These are phyloP conservation scores for Plasmodium fragile DNA, from an alignment of 169 alveolate genomes.

Conservation along the genomic window DNA sequence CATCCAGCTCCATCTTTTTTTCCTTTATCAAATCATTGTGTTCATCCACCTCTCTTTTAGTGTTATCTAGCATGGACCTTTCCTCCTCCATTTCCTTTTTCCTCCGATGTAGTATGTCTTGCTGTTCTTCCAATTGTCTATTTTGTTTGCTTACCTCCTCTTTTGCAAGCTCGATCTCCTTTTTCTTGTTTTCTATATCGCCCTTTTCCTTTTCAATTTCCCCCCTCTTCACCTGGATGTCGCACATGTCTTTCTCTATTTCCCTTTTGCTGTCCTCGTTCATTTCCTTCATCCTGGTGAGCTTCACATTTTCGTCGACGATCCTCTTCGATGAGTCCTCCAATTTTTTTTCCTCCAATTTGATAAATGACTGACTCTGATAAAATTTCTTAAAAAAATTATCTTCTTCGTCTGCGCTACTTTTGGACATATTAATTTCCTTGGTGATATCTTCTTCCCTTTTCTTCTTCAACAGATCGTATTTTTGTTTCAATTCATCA, in stretches of 20 bases:
- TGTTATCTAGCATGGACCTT: neutral
- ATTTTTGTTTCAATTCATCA: constrained; percentile 71
- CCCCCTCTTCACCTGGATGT: constrained; percentile 6
- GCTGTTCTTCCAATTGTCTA: constrained; percentile 19
- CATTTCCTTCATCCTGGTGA: constrained; percentile 24
- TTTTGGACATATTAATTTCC: neutral
- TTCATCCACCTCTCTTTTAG: constrained; percentile 18
- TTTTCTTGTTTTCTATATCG: neutral
- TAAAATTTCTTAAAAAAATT: constrained; percentile 30
- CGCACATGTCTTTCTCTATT: constrained; percentile 30
- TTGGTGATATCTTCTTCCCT: constrained; percentile 31
- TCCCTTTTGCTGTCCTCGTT: constrained; percentile 41
- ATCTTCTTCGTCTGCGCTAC: neutral
- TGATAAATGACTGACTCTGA: constrained; percentile 31
- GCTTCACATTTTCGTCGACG: constrained; percentile 23
- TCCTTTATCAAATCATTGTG: neutral
- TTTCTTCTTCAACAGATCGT: constrained; percentile 23
- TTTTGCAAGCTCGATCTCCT: neutral
- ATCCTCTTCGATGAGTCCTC: constrained; percentile 50
- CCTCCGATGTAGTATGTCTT: constrained; percentile 6
- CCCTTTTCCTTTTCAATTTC: constrained; percentile 4
- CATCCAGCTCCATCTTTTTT: neutral
- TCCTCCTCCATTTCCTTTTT: constrained; percentile 32
- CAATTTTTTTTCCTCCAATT: constrained; percentile 36
- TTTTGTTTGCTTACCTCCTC: neutral